Conservation (phyloP, 257 asterid genomes). For the Plantago major region DNA sequence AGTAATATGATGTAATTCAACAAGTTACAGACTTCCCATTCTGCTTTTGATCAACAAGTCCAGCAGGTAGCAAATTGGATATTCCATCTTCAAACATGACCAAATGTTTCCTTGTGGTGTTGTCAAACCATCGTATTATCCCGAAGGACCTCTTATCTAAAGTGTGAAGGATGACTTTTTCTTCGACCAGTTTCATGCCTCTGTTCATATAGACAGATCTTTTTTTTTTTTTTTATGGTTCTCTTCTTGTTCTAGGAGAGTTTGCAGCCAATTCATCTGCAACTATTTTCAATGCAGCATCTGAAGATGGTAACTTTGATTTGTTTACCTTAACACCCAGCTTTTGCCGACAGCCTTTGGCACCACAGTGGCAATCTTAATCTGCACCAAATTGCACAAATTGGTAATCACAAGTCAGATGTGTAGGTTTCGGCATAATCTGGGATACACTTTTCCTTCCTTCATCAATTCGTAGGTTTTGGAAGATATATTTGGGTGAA, state of each 20-base stretch:
- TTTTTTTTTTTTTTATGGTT: constrained; percentile 36
- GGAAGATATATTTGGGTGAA: no score
- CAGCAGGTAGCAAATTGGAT: no score
- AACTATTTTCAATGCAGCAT: constrained; percentile 63
- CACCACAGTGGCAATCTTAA: constrained; percentile 95
- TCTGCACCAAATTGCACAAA: constrained; percentile 99
- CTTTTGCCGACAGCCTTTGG: constrained; percentile 71
- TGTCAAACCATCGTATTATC: no score
- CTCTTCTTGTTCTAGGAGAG: constrained; percentile 45
- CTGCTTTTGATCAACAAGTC: constrained; percentile 81
- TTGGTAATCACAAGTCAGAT: no score
- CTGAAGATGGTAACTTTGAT: constrained; percentile 55
- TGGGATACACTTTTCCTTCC: no score
- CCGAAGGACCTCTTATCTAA: no score
- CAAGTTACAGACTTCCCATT: constrained; percentile 69
- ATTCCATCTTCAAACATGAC: no score
- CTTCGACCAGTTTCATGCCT: no score
- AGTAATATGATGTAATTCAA: constrained; percentile 17
- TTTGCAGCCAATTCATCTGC: constrained; percentile 59
- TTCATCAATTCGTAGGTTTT: no score
- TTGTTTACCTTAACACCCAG: constrained; percentile 80
- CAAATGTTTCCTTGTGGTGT: no score
- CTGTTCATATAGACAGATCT: constrained; percentile 37
- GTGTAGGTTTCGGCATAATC: no score
- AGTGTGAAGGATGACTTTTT: no score